Percentiles rank a stretch among this genome's conserved stretches.
Conservation (phyloP, 108 stramenopile species). For the Tribonema minus region DNA sequence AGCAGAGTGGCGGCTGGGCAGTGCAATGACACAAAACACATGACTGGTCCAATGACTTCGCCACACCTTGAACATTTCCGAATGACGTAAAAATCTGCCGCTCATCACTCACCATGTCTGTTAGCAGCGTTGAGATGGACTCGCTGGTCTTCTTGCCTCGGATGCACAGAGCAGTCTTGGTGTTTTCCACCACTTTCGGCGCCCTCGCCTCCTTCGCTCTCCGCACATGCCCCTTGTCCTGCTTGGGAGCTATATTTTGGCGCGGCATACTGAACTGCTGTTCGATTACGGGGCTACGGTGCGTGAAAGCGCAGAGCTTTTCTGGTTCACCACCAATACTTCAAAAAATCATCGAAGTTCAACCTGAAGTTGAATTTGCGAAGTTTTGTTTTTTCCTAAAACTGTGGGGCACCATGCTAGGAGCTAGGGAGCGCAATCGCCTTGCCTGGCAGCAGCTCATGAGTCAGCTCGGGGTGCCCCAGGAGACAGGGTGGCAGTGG, state of each 20-base stretch:
- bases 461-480: too few relatives aligned
- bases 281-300: too few relatives aligned
- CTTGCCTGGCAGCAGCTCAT: too few relatives aligned
- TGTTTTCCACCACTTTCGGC: slow-evolving; percentile 37
- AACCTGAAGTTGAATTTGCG: too few relatives aligned
- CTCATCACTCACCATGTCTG: slow-evolving; percentile 21
- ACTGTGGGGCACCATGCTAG: too few relatives aligned
- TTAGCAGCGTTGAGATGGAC: slow-evolving; percentile 5
- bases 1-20: not conserved
- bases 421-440: too few relatives aligned
- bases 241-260: slow-evolving; percentile 25
- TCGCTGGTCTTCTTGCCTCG: slow-evolving; percentile 30
- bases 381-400: too few relatives aligned
- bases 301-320: too few relatives aligned
- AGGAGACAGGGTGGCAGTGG: too few relatives aligned
- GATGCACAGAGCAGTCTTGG: slow-evolving; percentile 32
- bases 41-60: not conserved
- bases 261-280: too few relatives aligned
- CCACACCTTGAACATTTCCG: not conserved
- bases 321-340: too few relatives aligned
- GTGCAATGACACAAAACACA: not conserved
- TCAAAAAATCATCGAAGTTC: too few relatives aligned
- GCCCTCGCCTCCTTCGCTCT: slow-evolving; percentile 20
- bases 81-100: not conserved
- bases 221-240: slow-evolving; percentile 15